A percentile compares a stretch with the other conserved stretches of the same genome.
These are phyloP conservation scores for Asterochloris erici DNA, from an alignment of 139 green algal genomes.

Conservation along the genomic window DNA sequence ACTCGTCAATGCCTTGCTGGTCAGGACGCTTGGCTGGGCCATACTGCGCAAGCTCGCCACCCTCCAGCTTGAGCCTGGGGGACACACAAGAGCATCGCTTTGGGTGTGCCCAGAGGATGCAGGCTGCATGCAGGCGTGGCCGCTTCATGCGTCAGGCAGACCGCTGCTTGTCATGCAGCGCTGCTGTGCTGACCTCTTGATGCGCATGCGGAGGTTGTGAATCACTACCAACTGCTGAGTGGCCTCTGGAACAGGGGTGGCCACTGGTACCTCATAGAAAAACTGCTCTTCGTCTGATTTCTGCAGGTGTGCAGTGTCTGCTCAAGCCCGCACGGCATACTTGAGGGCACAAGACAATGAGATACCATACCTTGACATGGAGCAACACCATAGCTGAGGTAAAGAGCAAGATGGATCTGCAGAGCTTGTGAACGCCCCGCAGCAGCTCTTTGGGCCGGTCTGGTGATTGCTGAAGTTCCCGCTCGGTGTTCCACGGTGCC, in stretches of 20 bases:
- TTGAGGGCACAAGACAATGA: background rate
- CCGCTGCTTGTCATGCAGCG: background rate
- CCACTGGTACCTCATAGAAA: constrained; percentile 62
- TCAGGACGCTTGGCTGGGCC: constrained; percentile 66
- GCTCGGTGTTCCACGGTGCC: too few species aligned
- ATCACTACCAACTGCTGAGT: constrained; percentile 45
- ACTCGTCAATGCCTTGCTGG: constrained; percentile 79
- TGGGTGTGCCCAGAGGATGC: background rate
- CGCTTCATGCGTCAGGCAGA: background rate
- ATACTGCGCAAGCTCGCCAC: constrained; percentile 74
- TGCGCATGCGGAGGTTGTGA: constrained; percentile 70
- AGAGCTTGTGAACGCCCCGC: too few species aligned
- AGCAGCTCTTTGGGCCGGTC: too few species aligned
- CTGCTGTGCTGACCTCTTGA: constrained; percentile 30
- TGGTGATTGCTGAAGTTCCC: too few species aligned
- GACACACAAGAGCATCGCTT: background rate
- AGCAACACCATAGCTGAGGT: constrained; percentile 49
- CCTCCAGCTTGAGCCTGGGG: constrained; percentile 63
- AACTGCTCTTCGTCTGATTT: constrained; percentile 75
- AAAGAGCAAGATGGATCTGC: too few species aligned
- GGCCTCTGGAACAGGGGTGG: constrained; percentile 43
- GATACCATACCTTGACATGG: constrained; percentile 52
- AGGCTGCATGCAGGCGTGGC: background rate
- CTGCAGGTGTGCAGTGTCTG: constrained; percentile 28
- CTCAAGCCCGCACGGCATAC: background rate